Evolutionary conservation across 805 yeast species (phyloP).

Genomic region (Candida gorgasii): DNA sequence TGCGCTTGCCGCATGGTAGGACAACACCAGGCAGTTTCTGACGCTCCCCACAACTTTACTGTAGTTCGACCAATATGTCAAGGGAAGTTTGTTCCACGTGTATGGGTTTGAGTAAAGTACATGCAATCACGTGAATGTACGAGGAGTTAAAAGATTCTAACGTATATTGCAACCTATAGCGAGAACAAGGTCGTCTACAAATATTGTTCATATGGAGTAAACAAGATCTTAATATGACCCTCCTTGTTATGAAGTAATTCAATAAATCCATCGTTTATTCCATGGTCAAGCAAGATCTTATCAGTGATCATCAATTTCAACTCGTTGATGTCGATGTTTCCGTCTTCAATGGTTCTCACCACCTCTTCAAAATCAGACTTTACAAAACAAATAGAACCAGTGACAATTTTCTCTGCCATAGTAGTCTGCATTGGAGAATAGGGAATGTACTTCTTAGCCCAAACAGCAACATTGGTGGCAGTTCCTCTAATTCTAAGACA

Average conservation of each 20-base stretch:
- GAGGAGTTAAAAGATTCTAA: too few relatives aligned
- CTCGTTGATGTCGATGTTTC: slow-evolving; percentile 45
- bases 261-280: slow-evolving; percentile 53
- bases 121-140: too few relatives aligned
- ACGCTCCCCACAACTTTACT: too few relatives aligned
- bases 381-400: slow-evolving; percentile 65
- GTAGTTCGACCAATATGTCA: too few relatives aligned
- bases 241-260: slow-evolving; percentile 55
- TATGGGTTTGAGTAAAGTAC: too few relatives aligned
- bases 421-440: slow-evolving; percentile 59
- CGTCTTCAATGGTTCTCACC: slow-evolving; percentile 48
- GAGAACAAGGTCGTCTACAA: too few relatives aligned
- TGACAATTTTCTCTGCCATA: slow-evolving; percentile 52
- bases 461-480: slow-evolving; percentile 65
- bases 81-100: too few relatives aligned
- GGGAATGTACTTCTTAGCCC: slow-evolving; percentile 53
- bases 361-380: slow-evolving; percentile 59
- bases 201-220: too few relatives aligned
- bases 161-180: too few relatives aligned
- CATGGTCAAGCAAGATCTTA: slow-evolving; percentile 49
- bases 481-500: slow-evolving; percentile 55
- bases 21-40: too few relatives aligned
- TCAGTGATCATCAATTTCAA: slow-evolving; percentile 55
- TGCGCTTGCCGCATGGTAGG: too few relatives aligned
- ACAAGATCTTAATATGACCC: slow-evolving; percentile 53